These are phyloP conservation scores for Fusarium sp. DNA, from an alignment of 2,329 filamentous ascomycete genomes.

Conservation along the genomic window DNA sequence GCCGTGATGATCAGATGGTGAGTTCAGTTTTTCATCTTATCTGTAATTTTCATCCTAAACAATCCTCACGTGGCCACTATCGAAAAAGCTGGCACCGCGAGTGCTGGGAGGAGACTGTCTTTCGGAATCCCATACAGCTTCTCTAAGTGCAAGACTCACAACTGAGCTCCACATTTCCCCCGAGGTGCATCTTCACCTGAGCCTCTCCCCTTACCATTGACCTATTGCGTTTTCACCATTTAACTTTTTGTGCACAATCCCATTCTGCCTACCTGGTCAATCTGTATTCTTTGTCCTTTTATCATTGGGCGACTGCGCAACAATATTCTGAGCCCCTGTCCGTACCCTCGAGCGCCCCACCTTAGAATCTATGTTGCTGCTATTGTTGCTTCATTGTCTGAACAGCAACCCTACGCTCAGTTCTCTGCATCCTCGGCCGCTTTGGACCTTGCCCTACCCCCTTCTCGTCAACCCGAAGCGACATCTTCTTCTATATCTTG, in stretches of 20 bases:
- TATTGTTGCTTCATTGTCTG: constrained; percentile 48
- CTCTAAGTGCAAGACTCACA: constrained; percentile 19
- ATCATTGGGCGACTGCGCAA: constrained; percentile 1
- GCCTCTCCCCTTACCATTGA: constrained; percentile 17
- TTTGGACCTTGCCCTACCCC: constrained; percentile 80
- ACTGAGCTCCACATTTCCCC: constrained; percentile 41
- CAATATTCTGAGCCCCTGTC: constrained; percentile 22
- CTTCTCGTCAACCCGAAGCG: constrained; percentile 71
- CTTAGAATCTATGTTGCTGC: constrained; percentile 20
- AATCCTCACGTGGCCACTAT: not conserved
- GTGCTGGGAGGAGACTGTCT: constrained; percentile 10
- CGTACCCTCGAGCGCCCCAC: constrained; percentile 7
- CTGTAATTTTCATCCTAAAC: not conserved
- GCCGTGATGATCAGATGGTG: constrained; percentile 70
- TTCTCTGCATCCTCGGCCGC: constrained; percentile 84
- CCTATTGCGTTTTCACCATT: constrained; percentile 15
- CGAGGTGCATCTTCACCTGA: constrained; percentile 34
- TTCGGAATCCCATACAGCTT: constrained; percentile 18
- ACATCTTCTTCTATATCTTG: constrained; percentile 62
- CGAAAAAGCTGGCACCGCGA: not conserved
- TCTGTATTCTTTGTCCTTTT: not conserved
- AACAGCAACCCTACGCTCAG: constrained; percentile 60
- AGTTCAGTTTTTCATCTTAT: constrained; percentile 47
- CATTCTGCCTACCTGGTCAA: constrained; percentile 4
- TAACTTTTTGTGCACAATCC: constrained; percentile 21